Conservation (phyloP, 2,329 filamentous ascomycete species). For the Verticillium alfalfae region DNA sequence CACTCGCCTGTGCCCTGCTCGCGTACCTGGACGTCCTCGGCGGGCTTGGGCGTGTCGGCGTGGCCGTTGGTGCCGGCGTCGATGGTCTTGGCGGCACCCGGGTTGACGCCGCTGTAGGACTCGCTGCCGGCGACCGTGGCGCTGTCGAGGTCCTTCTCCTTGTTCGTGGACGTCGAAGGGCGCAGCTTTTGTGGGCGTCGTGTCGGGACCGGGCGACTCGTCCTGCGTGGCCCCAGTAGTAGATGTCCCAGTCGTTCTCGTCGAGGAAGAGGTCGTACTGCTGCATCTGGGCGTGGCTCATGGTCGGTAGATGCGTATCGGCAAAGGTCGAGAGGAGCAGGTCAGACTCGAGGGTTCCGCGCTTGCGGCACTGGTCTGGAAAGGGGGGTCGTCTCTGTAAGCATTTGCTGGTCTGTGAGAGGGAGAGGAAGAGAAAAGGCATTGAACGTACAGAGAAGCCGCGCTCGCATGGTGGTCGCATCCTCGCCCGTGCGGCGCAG, state of each 20-base stretch:
- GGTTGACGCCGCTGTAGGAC: slow-evolving; percentile 10
- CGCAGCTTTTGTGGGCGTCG: slow-evolving; percentile 35
- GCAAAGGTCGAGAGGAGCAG: slow-evolving; percentile 96
- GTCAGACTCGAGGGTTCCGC: slow-evolving; percentile 92
- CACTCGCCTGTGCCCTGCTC: slow-evolving; percentile 66
- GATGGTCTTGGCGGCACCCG: slow-evolving; percentile 20
- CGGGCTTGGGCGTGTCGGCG: slow-evolving; percentile 21
- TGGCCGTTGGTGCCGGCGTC: slow-evolving; percentile 18
- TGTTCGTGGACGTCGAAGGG: slow-evolving; percentile 2
- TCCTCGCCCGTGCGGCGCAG: slow-evolving; percentile 80
- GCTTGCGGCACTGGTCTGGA: slow-evolving; percentile 93
- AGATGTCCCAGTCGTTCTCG: slow-evolving; percentile 99
- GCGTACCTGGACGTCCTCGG: slow-evolving; percentile 17
- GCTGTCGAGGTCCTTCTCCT: slow-evolving; percentile 15
- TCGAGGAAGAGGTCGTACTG: slow-evolving; percentile 93
- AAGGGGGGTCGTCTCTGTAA: not conserved
- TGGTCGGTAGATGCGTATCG: slow-evolving; percentile 66
- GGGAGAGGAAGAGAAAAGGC: slow-evolving; percentile 2
- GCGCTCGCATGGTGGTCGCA: slow-evolving; percentile 77
- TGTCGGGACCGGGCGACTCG: slow-evolving; percentile 45
- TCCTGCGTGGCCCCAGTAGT: slow-evolving; percentile 99
- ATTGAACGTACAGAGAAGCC: slow-evolving; percentile 58
- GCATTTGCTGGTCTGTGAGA: slow-evolving; percentile 2
- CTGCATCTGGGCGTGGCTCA: slow-evolving; percentile 67
- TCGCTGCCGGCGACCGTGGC: slow-evolving; percentile 17